Evolutionary conservation across 805 yeast species (phyloP), one percentile per base, ranked within the genome.

Genomic region (Saccharomyces paradoxus): DNA sequence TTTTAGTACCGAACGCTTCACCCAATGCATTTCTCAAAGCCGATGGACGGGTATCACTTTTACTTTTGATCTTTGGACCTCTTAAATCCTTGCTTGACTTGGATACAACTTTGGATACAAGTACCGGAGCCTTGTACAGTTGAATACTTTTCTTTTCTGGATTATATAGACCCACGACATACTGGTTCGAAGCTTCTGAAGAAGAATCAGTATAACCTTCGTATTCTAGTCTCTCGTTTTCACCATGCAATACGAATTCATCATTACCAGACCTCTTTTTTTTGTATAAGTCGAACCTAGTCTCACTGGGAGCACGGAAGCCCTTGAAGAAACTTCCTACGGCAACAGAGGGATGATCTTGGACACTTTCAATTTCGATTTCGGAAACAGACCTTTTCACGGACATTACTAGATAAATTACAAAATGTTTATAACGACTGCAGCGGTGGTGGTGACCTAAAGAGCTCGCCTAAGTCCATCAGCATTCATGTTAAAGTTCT

Each of bases 1-100:
- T 91, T 74, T 88, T 91, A 55, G 99, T 92, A 78, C 99, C 99
- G 63, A 94, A 94, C 2, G 94, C 95, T 72, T 89, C 92, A 66
- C 99, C 99, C 66, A 94, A 78, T 1, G 89, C 86, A 54, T 81
- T 87, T 69, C 97, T 81, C 72, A 88, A 89, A 17, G 77, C 74
- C 55, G 79, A 74, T 62, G 65, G 63, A 56, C 76, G 71, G 4
- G 74, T 77, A 54, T 75, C 74, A 32, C 80, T 80, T 8, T 67
- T 81, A 86, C 71, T 61, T 49, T 80, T 82, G 54, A 88, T 77
- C 27, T 76, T 71, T 24, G 94, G 94, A 6, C 89, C 87, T 49
- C 74, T 74, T 57, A 76, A 76, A 48, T 72, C 72, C 62, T 83
- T 80, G 61, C 78, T 79, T 2, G 82, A 74, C 65, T 82, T 81